Percentiles rank a stretch among this genome's conserved stretches.
phyloP scores from a whole-genome alignment of 768 basidiomycete species.

The Termitomyces eurrhizus region DNA sequence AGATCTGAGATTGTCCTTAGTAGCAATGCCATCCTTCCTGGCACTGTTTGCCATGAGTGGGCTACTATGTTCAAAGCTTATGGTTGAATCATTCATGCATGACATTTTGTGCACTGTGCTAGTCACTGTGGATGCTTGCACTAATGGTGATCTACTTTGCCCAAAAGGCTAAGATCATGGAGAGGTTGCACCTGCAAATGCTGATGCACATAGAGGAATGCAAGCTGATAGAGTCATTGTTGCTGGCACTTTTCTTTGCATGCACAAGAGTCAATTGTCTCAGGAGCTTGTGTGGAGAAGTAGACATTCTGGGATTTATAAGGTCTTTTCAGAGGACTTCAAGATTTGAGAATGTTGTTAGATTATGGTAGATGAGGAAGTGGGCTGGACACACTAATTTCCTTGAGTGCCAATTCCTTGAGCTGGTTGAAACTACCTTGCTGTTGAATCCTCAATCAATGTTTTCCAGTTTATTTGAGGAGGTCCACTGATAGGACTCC shows the following conservation, averaged over 20 bases:
- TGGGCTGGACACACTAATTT: constrained; percentile 59
- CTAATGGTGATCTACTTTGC: constrained; percentile 11
- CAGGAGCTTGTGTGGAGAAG: constrained; percentile 16
- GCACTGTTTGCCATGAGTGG: constrained; percentile 4
- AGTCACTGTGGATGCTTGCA: too few species aligned
- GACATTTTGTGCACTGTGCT: constrained; percentile 50
- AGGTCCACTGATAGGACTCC: too few species aligned
- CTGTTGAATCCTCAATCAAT: constrained; percentile 73
- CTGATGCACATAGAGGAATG: constrained; percentile 37
- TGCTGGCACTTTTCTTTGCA: constrained; percentile 34
- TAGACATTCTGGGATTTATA: constrained; percentile 33
- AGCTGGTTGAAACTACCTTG: constrained; percentile 71
- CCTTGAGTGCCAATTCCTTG: constrained; percentile 86
- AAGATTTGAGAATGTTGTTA: constrained; percentile 56
- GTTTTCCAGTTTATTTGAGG: constrained; percentile 67
- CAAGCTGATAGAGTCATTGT: constrained; percentile 37
- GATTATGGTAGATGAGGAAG: too few species aligned
- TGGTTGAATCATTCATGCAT: constrained; percentile 26
- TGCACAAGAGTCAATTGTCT: constrained; percentile 15
- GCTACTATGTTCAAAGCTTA: constrained; percentile 14
- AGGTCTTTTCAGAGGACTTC: constrained; percentile 80
- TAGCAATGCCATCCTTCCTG: too few species aligned
- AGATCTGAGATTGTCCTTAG: too few species aligned
- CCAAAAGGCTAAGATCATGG: constrained; percentile 5
- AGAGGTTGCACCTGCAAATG: constrained; percentile 32